Percentiles rank a stretch among this genome's conserved stretches.
Conservation (phyloP, 129 eudicot genomes). For the Flaveria sonorensis region DNA sequence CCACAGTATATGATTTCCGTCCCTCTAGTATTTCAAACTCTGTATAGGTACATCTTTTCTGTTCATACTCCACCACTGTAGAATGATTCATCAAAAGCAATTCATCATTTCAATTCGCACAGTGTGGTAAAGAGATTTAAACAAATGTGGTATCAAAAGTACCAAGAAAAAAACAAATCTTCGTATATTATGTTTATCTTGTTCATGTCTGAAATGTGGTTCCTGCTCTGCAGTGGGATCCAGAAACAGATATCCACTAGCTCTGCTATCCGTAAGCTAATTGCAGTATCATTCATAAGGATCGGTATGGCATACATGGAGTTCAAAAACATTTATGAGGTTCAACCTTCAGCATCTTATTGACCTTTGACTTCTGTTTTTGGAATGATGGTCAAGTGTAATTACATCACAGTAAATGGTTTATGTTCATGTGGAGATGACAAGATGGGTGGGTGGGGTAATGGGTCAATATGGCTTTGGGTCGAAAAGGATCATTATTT, state of each 20-base stretch:
- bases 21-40: conserved; percentile 89
- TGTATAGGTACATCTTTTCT: conserved; percentile 64
- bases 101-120: neutral
- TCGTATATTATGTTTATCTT: conserved; percentile 8
- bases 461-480: neutral
- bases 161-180: neutral
- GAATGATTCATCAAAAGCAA: neutral
- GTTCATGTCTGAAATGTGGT: conserved; percentile 11
- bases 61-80: conserved; percentile 5
- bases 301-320: conserved; percentile 94
- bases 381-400: neutral
- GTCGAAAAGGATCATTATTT: neutral
- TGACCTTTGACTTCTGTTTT: conserved; percentile 21
- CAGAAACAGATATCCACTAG: conserved; percentile 78
- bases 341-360: conserved; percentile 31
- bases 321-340: conserved; percentile 86
- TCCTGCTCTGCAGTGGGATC: conserved; percentile 68
- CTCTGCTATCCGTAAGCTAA: conserved; percentile 63
- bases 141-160: neutral
- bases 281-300: conserved; percentile 64
- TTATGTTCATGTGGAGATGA: neutral
- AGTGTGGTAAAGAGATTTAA: neutral
- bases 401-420: neutral
- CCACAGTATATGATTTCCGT: conserved; percentile 88
- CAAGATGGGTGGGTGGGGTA: conserved; percentile 2